Conservation (phyloP, 177 flowering plant genomes). For the Tripterygium wilfordii region DNA sequence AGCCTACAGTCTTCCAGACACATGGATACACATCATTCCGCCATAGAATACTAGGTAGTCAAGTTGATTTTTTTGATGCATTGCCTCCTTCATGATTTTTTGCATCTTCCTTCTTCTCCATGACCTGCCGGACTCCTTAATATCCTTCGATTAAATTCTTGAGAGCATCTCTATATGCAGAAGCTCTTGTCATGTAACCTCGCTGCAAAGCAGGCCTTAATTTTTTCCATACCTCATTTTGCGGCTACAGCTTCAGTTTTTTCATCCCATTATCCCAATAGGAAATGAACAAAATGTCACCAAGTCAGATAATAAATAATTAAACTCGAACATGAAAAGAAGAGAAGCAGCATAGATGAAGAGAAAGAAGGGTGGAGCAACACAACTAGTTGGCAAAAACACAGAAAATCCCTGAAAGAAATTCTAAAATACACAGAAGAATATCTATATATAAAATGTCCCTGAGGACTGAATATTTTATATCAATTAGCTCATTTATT, state of each 20-base stretch:
- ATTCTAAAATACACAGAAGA: too few relatives aligned
- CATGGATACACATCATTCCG: too few relatives aligned
- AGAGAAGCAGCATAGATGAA: neutral
- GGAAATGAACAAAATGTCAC: neutral
- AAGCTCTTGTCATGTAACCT: conserved; percentile 85
- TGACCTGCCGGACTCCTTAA: conserved; percentile 75
- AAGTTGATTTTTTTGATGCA: conserved; percentile 19
- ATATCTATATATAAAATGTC: too few relatives aligned
- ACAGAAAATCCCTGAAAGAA: neutral
- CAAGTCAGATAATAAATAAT: neutral
- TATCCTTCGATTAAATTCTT: conserved; percentile 78
- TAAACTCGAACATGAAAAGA: neutral
- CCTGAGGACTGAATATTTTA: too few relatives aligned
- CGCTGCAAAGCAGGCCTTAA: conserved; percentile 82
- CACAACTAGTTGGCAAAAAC: neutral
- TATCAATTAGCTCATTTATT: too few relatives aligned
- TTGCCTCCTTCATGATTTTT: conserved; percentile 31
- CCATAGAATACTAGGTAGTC: conserved; percentile 10
- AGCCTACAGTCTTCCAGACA: neutral
- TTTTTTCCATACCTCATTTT: conserved; percentile 90
- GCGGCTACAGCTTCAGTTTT: conserved; percentile 72
- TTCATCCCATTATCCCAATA: neutral
- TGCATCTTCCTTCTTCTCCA: conserved; percentile 52
- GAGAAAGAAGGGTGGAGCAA: neutral
- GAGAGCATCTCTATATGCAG: conserved; percentile 85